Evolutionary conservation across 2,329 filamentous ascomycete genomes (phyloP).

Genomic region (Fusarium sp.): DNA sequence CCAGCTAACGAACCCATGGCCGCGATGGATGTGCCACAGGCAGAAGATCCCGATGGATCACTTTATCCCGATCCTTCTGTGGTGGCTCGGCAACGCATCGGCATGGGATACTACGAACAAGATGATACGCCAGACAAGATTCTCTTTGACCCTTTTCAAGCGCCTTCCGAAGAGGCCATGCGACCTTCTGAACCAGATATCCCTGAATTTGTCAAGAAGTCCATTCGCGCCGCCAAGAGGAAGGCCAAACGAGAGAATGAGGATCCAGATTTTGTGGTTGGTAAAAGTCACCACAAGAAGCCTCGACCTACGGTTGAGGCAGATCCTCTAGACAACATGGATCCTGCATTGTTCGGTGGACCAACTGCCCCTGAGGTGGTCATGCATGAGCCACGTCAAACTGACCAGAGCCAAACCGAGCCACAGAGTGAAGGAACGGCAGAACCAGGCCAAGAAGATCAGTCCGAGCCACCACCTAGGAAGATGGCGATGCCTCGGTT

Average conservation of each 20-base stretch:
- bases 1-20: conserved; percentile 2
- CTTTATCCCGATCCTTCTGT: conserved; percentile 64
- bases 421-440: conserved; percentile 16
- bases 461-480: conserved; percentile 22
- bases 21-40: conserved; percentile 37
- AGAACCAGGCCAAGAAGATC: conserved; percentile 17
- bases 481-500: conserved; percentile 43
- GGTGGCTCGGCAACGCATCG: conserved; percentile 62
- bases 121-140: conserved; percentile 69
- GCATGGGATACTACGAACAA: conserved; percentile 72
- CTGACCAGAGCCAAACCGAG: conserved; percentile 29
- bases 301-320: conserved; percentile 43
- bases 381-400: conserved; percentile 32
- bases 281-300: conserved; percentile 59
- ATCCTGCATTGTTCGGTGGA: conserved; percentile 63
- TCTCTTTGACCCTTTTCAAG: conserved; percentile 69
- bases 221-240: conserved; percentile 64
- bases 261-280: conserved; percentile 64
- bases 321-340: conserved; percentile 57
- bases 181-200: conserved; percentile 59
- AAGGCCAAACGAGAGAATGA: conserved; percentile 65
- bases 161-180: conserved; percentile 60
- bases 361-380: conserved; percentile 30
- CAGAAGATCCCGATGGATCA: conserved; percentile 47
- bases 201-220: conserved; percentile 67